Percentiles rank a stretch among this genome's conserved stretches.
Evolutionary conservation across 164 flowering plant genomes (phyloP).

Genomic region (Santalum album): DNA sequence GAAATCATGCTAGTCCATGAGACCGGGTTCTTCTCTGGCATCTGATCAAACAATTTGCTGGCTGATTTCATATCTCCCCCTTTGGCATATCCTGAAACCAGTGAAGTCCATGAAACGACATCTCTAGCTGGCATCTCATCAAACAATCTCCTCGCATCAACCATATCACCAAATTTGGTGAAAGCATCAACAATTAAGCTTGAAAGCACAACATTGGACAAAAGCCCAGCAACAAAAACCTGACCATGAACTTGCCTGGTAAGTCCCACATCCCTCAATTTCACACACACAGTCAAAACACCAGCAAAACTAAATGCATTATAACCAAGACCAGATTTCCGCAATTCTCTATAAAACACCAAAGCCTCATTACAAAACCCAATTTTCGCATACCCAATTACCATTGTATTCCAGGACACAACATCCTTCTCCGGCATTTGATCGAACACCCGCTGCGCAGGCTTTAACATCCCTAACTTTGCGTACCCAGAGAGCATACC

Average conservation of each 20-base stretch:
- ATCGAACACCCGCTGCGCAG: conserved; percentile 45
- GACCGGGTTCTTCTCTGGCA: conserved; percentile 62
- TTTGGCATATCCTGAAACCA: conserved; percentile 68
- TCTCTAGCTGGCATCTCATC: conserved; percentile 50
- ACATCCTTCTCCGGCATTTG: conserved; percentile 58
- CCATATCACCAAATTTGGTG: conserved; percentile 46
- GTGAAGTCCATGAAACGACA: conserved; percentile 56
- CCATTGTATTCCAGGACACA: conserved; percentile 77
- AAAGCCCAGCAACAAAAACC: conserved; percentile 46
- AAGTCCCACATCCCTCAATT: conserved; percentile 34
- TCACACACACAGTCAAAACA: conserved; percentile 51
- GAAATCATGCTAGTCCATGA: conserved; percentile 75
- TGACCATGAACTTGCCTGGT: conserved; percentile 58
- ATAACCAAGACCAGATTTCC: conserved; percentile 28
- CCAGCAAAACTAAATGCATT: conserved; percentile 68
- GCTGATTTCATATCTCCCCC: conserved; percentile 57
- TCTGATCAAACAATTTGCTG: conserved; percentile 36
- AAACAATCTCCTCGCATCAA: conserved; percentile 46
- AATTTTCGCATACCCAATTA: conserved; percentile 43
- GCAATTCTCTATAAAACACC: conserved; percentile 37
- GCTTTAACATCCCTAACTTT: conserved; percentile 39
- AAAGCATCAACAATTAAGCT: conserved; percentile 65
- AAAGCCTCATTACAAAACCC: conserved; percentile 37
- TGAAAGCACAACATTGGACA: conserved; percentile 41
- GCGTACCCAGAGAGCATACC: conserved; percentile 65